Conservation (phyloP, 495 filamentous ascomycete genomes). For the Podospora fimiseda region DNA sequence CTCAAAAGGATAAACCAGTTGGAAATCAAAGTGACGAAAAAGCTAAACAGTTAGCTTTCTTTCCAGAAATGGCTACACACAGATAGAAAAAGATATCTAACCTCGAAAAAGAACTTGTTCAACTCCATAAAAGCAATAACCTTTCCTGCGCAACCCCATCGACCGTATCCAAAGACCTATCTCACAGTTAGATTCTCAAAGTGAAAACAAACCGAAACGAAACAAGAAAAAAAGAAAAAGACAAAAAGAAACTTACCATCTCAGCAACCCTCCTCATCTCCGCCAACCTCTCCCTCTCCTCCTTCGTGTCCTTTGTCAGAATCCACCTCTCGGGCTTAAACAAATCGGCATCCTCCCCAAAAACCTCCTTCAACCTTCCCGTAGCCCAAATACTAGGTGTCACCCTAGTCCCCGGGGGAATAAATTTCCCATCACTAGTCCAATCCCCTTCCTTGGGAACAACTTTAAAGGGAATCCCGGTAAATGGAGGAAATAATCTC, state of each 20-base stretch:
- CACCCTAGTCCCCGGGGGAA: constrained; percentile 49
- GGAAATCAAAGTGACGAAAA: constrained; percentile 49
- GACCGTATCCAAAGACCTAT: constrained; percentile 36
- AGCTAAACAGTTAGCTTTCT: constrained; percentile 29
- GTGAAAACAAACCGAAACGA: not conserved
- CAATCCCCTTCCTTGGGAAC: constrained; percentile 49
- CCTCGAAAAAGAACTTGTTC: constrained; percentile 54
- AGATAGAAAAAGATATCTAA: constrained; percentile 14
- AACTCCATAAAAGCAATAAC: constrained; percentile 41
- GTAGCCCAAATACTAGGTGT: constrained; percentile 39
- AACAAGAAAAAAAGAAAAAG: not conserved
- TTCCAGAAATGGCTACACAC: not conserved
- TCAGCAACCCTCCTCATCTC: constrained; percentile 35
- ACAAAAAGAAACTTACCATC: constrained; percentile 17
- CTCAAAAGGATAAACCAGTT: constrained; percentile 40
- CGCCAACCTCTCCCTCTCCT: constrained; percentile 29
- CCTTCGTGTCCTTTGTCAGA: constrained; percentile 24
- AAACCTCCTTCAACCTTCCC: constrained; percentile 23
- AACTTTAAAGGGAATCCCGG: constrained; percentile 34
- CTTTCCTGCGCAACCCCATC: constrained; percentile 42
- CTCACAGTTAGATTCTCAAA: not conserved
- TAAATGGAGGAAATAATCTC: constrained; percentile 37
- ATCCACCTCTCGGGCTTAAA: constrained; percentile 55
- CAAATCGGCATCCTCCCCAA: constrained; percentile 26
- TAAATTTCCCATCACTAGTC: constrained; percentile 39